Evolutionary conservation across 1,284 basidiomycete genomes (phyloP), one percentile per base, ranked within the genome.

Genomic region (Melampsora americana): DNA sequence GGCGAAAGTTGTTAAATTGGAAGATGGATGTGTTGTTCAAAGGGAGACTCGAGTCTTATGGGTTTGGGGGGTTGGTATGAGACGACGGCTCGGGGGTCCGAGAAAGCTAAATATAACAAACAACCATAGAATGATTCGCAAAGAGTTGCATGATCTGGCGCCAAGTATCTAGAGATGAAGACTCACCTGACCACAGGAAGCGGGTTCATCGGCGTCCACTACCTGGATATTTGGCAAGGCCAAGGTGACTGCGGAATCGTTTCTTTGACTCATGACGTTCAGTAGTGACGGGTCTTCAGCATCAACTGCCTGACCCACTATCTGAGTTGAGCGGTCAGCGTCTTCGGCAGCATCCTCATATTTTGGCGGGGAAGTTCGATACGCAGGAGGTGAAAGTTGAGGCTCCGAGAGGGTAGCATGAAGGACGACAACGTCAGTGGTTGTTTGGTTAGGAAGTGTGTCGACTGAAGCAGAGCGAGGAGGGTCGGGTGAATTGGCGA

Each of bases 311-410:
- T 56, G 53, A 11, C 28, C 53, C 6, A 56, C 53, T 23, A 56
- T 56, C 14, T 56, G 53, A 56, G n/a, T 56, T 28, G 53, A 7
- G 6, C 53, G 53, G 28, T 56, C 53, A 9, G 23, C 53, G 28
- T 56, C 53, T 14, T 56, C 53, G 23, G 53, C 53, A 11, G 53
- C 53, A 56, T 56, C 53, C 14, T 56, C 53, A 56, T 56, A 56
- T 16, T 56, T 56, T 23, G 53, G 53, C 23, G 53, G 53, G 28
- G 53, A 20, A 14, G 23, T 56, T 23, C 53, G 53, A 56, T 56
- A 56, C 3, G 53, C 53, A 23, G 53, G 53, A 0, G 53, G 53
- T 56, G 53, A 56, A 23, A 56, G n/a, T 56, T 56, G 53, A 56
- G n/a, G 53, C 28, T 56, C 53, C 9, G 53, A 56, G 7, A 56